Evolutionary conservation across 352 stramenopile genomes (phyloP).

Genomic region (Phytophthora chlamydospora): DNA sequence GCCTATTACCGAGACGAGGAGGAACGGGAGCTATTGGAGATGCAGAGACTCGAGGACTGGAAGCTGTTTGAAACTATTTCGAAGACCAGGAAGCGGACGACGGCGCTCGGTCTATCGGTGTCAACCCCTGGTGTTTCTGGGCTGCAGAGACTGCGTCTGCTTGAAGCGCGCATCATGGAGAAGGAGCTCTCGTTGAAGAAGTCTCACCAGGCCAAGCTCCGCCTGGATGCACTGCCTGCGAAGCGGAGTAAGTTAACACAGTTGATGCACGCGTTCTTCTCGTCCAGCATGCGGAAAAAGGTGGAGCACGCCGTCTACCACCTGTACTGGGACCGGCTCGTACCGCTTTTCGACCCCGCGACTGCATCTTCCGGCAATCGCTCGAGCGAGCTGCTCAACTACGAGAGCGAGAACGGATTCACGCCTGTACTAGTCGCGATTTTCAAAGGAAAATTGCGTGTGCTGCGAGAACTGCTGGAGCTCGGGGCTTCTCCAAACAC

Average conservation of each 20-base stretch:
- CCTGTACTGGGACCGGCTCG: slow-evolving; percentile 45
- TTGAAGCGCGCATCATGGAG: slow-evolving; percentile 42
- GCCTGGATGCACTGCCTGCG: slow-evolving; percentile 51
- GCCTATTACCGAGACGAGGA: slow-evolving; percentile 33
- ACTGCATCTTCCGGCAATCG: slow-evolving; percentile 22
- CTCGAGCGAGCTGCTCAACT: slow-evolving; percentile 34
- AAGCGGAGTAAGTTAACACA: slow-evolving; percentile 37
- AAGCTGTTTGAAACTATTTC: slow-evolving; percentile 37
- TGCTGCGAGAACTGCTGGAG: slow-evolving; percentile 56
- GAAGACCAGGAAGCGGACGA: slow-evolving; percentile 29
- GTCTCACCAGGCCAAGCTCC: slow-evolving; percentile 33
- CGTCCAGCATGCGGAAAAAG: slow-evolving; percentile 44
- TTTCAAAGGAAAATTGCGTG: slow-evolving; percentile 35
- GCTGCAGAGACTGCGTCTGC: slow-evolving; percentile 33
- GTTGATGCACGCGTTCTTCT: slow-evolving; percentile 43
- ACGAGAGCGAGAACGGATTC: slow-evolving; percentile 63
- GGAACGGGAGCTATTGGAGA: slow-evolving; percentile 23
- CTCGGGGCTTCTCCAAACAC: slow-evolving; percentile 49
- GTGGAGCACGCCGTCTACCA: slow-evolving; percentile 52
- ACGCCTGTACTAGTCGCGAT: slow-evolving; percentile 61
- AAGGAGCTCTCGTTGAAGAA: slow-evolving; percentile 39
- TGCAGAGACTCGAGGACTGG: slow-evolving; percentile 48
- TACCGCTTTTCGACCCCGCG: slow-evolving; percentile 43
- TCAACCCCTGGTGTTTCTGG: slow-evolving; percentile 42
- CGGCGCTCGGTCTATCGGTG: slow-evolving; percentile 38